Percentiles rank a stretch among this genome's conserved stretches.
Evolutionary conservation across 2,329 filamentous ascomycete genomes (phyloP).

Genomic region (Monosporascus sp.): DNA sequence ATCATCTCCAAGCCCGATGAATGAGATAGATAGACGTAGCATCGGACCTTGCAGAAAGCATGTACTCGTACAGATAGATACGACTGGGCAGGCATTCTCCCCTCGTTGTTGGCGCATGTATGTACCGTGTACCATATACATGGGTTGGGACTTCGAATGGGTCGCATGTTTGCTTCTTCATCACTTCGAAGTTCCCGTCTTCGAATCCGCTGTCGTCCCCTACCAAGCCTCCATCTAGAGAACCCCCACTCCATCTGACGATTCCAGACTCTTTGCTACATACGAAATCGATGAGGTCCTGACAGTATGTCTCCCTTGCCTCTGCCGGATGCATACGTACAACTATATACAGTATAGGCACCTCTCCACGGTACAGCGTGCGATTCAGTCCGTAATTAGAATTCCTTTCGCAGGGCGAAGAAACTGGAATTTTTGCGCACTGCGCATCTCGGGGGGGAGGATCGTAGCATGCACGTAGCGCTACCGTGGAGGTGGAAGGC

Average conservation of each 20-base stretch:
- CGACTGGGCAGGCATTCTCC: neutral
- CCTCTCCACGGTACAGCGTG: too few species aligned
- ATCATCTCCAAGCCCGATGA: neutral
- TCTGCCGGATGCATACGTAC: too few species aligned
- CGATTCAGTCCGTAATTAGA: neutral
- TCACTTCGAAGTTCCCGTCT: too few species aligned
- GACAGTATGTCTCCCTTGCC: too few species aligned
- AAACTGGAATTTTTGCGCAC: neutral
- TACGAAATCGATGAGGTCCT: too few species aligned
- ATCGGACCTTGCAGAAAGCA: conserved; percentile 1
- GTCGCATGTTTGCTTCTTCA: too few species aligned
- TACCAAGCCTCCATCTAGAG: too few species aligned
- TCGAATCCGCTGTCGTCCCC: too few species aligned
- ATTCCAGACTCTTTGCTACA: too few species aligned
- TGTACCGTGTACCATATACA: neutral
- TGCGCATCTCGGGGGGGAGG: neutral
- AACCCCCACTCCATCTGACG: too few species aligned
- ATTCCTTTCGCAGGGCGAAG: neutral
- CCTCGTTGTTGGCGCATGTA: neutral
- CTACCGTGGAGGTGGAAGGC: neutral
- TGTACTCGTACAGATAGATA: neutral
- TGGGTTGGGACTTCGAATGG: neutral
- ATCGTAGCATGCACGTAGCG: neutral
- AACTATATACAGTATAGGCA: too few species aligned
- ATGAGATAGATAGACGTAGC: neutral